phyloP scores from a whole-genome alignment of 495 filamentous ascomycete species.

The Glutinoglossum americanum region DNA sequence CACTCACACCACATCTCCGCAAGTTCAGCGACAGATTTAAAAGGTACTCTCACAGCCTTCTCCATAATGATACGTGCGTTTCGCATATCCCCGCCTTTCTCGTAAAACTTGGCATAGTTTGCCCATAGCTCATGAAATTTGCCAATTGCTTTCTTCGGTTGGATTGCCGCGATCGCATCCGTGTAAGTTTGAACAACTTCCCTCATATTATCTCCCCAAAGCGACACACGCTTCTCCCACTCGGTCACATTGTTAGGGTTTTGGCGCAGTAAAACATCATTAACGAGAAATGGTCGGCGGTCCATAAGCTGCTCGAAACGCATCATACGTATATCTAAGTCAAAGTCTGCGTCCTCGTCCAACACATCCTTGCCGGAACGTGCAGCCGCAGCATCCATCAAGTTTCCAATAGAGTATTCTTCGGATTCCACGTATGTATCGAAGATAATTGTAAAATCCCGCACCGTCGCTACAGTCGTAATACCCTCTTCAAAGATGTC shows the following conservation, averaged over 20 bases:
- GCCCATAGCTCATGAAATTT: constrained; percentile 90
- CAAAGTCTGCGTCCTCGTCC: constrained; percentile 78
- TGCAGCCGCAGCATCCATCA: constrained; percentile 72
- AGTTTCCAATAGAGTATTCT: constrained; percentile 73
- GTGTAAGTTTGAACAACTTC: constrained; percentile 92
- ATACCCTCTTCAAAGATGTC: constrained; percentile 95
- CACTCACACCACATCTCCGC: constrained; percentile 98
- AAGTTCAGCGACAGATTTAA: constrained; percentile 82
- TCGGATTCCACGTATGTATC: constrained; percentile 95
- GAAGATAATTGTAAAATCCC: constrained; percentile 92
- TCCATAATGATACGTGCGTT: constrained; percentile 86
- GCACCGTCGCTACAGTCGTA: constrained; percentile 96
- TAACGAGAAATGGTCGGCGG: constrained; percentile 84
- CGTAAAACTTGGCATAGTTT: constrained; percentile 96
- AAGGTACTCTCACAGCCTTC: constrained; percentile 93
- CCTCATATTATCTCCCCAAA: constrained; percentile 86
- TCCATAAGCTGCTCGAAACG: constrained; percentile 98
- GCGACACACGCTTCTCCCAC: constrained; percentile 86
- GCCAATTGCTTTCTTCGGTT: constrained; percentile 86
- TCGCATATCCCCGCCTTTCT: constrained; percentile 64
- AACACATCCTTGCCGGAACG: constrained; percentile 63
- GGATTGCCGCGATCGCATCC: constrained; percentile 76
- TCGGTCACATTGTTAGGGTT: constrained; percentile 94
- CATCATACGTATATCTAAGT: constrained; percentile 94
- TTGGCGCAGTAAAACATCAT: constrained; percentile 86